phyloP scores from a whole-genome alignment of 768 basidiomycete genomes.

The Daedaleopsis nitida region DNA sequence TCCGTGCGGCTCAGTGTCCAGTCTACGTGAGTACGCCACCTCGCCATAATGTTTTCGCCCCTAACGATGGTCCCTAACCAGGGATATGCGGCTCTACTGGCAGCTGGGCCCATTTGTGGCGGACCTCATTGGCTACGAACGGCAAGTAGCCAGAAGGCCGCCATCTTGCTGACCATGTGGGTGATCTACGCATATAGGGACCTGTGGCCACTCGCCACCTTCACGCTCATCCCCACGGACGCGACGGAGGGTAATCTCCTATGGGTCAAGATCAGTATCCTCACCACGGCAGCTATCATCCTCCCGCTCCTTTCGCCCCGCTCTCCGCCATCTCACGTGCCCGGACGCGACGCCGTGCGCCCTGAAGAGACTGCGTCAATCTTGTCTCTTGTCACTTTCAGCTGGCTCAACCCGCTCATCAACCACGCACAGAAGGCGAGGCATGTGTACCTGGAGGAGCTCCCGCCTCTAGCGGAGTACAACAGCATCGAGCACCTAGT shows the following conservation, averaged over 20 bases:
- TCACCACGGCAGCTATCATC: constrained; percentile 35
- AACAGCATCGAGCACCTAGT: constrained; percentile 26
- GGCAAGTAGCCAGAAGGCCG: neutral
- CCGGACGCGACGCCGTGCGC: constrained; percentile 25
- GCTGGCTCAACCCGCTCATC: constrained; percentile 40
- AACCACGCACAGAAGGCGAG: constrained; percentile 33
- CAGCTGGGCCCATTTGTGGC: neutral
- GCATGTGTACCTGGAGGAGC: constrained; percentile 32
- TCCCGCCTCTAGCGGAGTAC: constrained; percentile 30
- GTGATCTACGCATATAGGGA: constrained; percentile 38
- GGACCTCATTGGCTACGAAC: constrained; percentile 21
- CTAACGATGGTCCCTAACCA: neutral
- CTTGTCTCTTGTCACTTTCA: constrained; percentile 38
- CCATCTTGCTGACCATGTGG: constrained; percentile 44
- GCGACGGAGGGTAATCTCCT: constrained; percentile 33
- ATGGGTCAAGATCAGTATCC: constrained; percentile 39
- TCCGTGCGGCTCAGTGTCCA: neutral
- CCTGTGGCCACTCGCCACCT: constrained; percentile 42
- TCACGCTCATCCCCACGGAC: constrained; percentile 36
- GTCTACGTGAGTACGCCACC: neutral
- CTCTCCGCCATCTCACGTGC: constrained; percentile 18
- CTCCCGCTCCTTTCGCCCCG: constrained; percentile 42
- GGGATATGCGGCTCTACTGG: neutral
- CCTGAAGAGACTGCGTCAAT: constrained; percentile 46
- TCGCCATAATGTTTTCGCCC: neutral